Conservation (phyloP, 1,284 basidiomycete species). For the Ustilago xerochloae region DNA sequence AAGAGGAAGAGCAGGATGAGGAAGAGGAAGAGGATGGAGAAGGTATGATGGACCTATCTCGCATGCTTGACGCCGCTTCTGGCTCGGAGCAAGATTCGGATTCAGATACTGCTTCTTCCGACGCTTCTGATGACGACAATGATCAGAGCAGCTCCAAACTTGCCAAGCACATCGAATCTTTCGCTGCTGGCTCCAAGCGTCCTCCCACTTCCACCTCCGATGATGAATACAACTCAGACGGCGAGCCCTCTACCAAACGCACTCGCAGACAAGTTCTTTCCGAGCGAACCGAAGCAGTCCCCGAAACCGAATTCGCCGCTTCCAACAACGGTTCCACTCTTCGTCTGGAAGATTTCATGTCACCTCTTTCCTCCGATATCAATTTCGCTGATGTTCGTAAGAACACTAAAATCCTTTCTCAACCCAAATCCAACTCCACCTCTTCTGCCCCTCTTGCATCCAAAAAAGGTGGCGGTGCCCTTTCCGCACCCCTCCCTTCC, state of each 20-base stretch:
- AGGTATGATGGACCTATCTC: conserved; percentile 61
- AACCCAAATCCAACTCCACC: background rate
- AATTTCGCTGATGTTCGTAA: conserved; percentile 50
- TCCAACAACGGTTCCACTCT: conserved; percentile 32
- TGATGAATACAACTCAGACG: conserved; percentile 25
- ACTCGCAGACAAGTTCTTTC: conserved; percentile 75
- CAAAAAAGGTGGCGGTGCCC: conserved; percentile 73
- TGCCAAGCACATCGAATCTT: conserved; percentile 37
- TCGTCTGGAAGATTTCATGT: conserved; percentile 78
- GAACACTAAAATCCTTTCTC: conserved; percentile 47
- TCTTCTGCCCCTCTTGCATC: conserved; percentile 72
- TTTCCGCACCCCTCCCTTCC: conserved; percentile 86
- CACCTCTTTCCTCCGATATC: conserved; percentile 72
- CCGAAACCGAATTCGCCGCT: conserved; percentile 73
- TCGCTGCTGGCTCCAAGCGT: conserved; percentile 38
- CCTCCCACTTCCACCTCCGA: conserved; percentile 1
- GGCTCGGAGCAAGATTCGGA: conserved; percentile 29
- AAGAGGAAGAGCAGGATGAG: conserved; percentile 33
- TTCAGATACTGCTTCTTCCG: conserved; percentile 17
- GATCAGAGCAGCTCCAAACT: conserved; percentile 42
- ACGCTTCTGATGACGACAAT: conserved; percentile 24
- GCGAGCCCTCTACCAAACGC: conserved; percentile 55
- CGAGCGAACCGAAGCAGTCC: conserved; percentile 80
- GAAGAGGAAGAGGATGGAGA: conserved; percentile 55
- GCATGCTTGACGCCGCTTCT: conserved; percentile 58